These are phyloP conservation scores for Plasmodium knowlesi DNA, from an alignment of 169 alveolate genomes.

Conservation along the genomic window DNA sequence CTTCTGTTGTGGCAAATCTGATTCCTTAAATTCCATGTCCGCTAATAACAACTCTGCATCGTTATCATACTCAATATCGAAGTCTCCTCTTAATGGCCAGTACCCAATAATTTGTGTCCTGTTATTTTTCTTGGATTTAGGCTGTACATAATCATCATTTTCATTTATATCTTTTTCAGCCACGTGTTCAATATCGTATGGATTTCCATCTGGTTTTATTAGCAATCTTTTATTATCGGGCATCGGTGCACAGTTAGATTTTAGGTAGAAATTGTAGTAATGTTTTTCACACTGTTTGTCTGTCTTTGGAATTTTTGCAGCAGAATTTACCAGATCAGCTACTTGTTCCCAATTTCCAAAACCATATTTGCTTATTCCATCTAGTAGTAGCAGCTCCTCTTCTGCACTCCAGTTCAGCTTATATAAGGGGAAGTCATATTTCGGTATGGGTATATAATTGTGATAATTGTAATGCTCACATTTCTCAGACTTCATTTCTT, in stretches of 20 bases:
- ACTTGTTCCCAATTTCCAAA: constrained; percentile 92
- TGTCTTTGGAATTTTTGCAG: constrained; percentile 80
- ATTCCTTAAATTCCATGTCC: constrained; percentile 96
- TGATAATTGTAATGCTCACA: constrained; percentile 87
- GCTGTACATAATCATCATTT: constrained; percentile 45
- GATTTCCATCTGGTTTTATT: constrained; percentile 66
- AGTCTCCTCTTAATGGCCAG: constrained; percentile 98
- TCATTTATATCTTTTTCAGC: constrained; percentile 42
- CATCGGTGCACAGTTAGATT: constrained; percentile 86
- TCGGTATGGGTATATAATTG: constrained; percentile 91
- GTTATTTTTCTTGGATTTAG: constrained; percentile 78
- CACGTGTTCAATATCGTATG: constrained; percentile 63
- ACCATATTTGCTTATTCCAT: constrained; percentile 92
- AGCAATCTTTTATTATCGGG: constrained; percentile 78
- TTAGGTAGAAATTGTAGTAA: constrained; percentile 83
- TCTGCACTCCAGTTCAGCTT: constrained; percentile 92
- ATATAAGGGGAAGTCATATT: constrained; percentile 87
- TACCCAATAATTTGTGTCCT: constrained; percentile 93
- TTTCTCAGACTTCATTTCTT: constrained; percentile 82
- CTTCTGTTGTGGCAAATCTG: constrained; percentile 88
- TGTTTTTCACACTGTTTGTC: constrained; percentile 88
- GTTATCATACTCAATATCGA: constrained; percentile 97
- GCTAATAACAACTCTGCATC: constrained; percentile 98
- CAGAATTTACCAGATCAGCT: constrained; percentile 81
- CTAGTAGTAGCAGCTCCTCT: constrained; percentile 90